These are phyloP conservation scores for Lichtheimia ornata DNA, from an alignment of 371 early-diverging fungal species.

Conservation along the genomic window DNA sequence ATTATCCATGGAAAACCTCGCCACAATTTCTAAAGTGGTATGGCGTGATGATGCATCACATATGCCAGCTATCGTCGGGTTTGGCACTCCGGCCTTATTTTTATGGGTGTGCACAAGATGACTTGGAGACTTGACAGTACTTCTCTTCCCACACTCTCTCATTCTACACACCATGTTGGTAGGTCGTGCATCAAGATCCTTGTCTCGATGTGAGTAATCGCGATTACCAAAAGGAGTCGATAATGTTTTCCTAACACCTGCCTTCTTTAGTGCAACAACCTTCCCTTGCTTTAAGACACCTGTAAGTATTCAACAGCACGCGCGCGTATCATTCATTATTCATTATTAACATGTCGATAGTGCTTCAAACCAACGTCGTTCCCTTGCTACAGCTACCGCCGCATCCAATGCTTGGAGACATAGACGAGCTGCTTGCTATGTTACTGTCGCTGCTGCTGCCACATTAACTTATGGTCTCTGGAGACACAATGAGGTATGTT, in stretches of 20 bases:
- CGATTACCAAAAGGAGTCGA: too few relatives aligned
- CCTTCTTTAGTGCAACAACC: background rate
- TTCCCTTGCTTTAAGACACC: background rate
- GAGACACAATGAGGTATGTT: slow-evolving; percentile 10
- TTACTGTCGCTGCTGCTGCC: slow-evolving; percentile 9
- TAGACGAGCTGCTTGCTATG: slow-evolving; percentile 3
- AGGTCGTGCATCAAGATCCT: background rate
- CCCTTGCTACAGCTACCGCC: slow-evolving; percentile 8
- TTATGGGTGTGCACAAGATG: too few relatives aligned
- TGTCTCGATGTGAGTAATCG: background rate
- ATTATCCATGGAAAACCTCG: background rate
- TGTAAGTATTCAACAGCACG: background rate
- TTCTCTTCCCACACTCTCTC: background rate
- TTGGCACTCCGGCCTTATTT: background rate
- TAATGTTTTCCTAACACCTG: background rate
- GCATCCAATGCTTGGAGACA: slow-evolving; percentile 1
- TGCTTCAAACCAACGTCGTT: slow-evolving; percentile 7
- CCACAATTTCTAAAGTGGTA: slow-evolving; percentile 1
- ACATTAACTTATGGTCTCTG: slow-evolving; percentile 14
- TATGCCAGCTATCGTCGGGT: background rate
- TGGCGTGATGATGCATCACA: slow-evolving; percentile 2
- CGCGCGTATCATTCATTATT: too few relatives aligned
- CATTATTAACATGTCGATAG: background rate
- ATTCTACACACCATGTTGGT: slow-evolving; percentile 4
- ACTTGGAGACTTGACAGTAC: background rate